Conservation (phyloP, 1,284 basidiomycete species). For the Pyrrhoderma noxium region DNA sequence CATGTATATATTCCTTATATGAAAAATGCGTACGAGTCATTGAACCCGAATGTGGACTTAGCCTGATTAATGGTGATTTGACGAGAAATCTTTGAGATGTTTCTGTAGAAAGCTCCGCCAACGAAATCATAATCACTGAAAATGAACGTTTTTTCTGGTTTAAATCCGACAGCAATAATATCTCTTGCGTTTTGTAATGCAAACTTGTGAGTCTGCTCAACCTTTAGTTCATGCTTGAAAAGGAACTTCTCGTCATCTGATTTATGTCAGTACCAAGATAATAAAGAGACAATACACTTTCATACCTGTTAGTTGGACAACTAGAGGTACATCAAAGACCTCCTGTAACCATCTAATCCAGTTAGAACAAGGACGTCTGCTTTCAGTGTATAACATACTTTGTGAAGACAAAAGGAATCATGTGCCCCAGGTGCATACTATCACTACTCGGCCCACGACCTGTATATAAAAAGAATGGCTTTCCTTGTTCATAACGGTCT, state of each 20-base stretch:
- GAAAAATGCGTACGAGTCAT: constrained; percentile 68
- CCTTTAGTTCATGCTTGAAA: constrained; percentile 90
- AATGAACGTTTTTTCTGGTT: constrained; percentile 92
- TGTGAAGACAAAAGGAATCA: constrained; percentile 97
- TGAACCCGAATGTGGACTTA: constrained; percentile 95
- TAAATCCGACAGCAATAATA: constrained; percentile 95
- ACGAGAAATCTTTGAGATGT: constrained; percentile 88
- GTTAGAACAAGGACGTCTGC: constrained; percentile 3
- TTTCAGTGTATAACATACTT: constrained; percentile 50
- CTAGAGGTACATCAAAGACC: constrained; percentile 90
- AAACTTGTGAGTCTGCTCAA: constrained; percentile 85
- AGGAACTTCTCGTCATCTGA: constrained; percentile 98
- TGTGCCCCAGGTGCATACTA: constrained; percentile 97
- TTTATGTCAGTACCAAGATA: constrained; percentile 3
- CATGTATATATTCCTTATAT: background rate
- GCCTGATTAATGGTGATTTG: constrained; percentile 92
- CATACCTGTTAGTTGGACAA: constrained; percentile 88
- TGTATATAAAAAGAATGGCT: constrained; percentile 98
- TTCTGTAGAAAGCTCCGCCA: constrained; percentile 90
- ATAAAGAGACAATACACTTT: constrained; percentile 3
- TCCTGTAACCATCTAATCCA: constrained; percentile 85
- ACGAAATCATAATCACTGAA: constrained; percentile 91
- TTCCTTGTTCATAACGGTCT: constrained; percentile 92
- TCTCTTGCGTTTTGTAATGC: constrained; percentile 86
- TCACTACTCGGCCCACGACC: constrained; percentile 95